Percentiles rank a stretch among this genome's conserved stretches.
Conservation (phyloP, 495 filamentous ascomycete genomes). For the Penicillium longicatenatum region DNA sequence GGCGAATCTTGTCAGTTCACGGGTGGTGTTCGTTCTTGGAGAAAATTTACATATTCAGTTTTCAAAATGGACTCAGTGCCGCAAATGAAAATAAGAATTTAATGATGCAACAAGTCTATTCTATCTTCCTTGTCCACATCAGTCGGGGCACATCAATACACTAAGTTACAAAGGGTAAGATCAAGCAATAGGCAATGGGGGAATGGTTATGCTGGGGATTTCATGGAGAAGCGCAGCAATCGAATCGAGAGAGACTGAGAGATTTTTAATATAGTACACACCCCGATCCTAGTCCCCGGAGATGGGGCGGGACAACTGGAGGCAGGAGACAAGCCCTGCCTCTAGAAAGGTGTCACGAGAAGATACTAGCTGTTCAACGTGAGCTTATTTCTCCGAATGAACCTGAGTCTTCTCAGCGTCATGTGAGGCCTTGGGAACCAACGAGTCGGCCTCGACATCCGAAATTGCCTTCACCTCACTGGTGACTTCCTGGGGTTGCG, state of each 20-base stretch:
- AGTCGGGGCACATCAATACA: conserved; percentile 34
- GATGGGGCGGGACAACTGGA: conserved; percentile 10
- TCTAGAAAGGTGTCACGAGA: not conserved
- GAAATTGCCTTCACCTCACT: conserved; percentile 28
- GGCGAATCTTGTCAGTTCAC: too few species aligned
- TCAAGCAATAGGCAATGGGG: conserved; percentile 23
- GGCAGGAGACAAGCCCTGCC: not conserved
- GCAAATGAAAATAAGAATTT: conserved; percentile 6
- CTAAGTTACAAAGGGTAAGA: conserved; percentile 34
- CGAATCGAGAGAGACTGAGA: conserved; percentile 20
- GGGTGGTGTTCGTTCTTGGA: too few species aligned
- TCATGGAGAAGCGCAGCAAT: conserved; percentile 22
- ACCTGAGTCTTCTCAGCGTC: conserved; percentile 43
- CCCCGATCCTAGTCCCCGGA: conserved; percentile 22
- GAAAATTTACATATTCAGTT: too few species aligned
- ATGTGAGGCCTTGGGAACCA: conserved; percentile 54
- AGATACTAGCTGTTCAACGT: not conserved
- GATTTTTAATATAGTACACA: conserved; percentile 34
- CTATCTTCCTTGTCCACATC: conserved; percentile 21
- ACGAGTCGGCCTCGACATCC: conserved; percentile 15
- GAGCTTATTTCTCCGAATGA: conserved; percentile 28
- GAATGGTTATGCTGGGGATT: conserved; percentile 33
- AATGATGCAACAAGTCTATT: conserved; percentile 33
- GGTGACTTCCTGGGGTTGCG: conserved; percentile 20
- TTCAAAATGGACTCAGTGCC: not conserved